Conservation (phyloP, 148 eudicot genomes). For the Vaccinium myrtillus region DNA sequence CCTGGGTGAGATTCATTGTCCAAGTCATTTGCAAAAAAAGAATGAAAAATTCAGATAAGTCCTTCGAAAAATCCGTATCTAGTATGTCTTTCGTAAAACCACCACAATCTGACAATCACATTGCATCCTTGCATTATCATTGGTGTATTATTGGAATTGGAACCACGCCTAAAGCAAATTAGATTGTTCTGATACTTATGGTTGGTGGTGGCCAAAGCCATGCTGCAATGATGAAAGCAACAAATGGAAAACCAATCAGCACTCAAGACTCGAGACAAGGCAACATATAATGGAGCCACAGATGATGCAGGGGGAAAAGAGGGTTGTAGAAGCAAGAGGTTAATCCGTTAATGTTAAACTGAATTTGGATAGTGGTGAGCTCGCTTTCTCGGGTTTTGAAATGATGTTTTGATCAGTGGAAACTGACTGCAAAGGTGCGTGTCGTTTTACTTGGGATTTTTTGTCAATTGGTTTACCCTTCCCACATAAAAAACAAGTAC, state of each 20-base stretch:
- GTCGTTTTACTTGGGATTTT: neutral
- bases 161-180: too few relatives aligned
- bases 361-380: neutral
- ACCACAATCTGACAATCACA: neutral
- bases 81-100: neutral
- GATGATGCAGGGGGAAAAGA: neutral
- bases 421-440: neutral
- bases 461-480: neutral
- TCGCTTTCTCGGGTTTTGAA: neutral
- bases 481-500: neutral
- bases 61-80: neutral
- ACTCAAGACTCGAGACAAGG: neutral
- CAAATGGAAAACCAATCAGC: neutral
- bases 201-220: too few relatives aligned
- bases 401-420: neutral
- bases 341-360: neutral
- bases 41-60: neutral
- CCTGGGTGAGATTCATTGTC: neutral
- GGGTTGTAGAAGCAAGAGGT: neutral
- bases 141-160: too few relatives aligned
- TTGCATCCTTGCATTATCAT: too few relatives aligned
- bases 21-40: neutral
- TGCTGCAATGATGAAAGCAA: neutral
- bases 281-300: neutral
- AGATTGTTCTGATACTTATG: too few relatives aligned